Base-by-base conservation (phyloP, 1,284 basidiomycete genomes). In the Trichosporon asahii region DNA sequence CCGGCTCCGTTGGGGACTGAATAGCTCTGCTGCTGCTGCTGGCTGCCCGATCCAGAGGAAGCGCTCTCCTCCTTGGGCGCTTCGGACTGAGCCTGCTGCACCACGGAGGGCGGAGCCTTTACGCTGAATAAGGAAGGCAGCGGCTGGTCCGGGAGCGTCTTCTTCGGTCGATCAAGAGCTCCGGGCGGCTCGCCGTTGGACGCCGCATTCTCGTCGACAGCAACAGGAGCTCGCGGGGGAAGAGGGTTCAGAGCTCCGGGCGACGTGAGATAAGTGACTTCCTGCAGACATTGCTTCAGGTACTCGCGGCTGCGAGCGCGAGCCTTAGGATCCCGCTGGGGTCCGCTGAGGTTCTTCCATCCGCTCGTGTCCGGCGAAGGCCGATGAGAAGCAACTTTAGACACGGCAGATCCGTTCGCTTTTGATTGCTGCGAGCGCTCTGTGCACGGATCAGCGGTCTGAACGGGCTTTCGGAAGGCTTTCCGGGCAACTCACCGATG, bases 201-300 rank as follows among this genome's bases (percentile, higher is more conserved):
- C 14, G 70, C 63, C 14, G 53, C 31, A 15, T 69, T 60, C 12
- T 72, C 73, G 15, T 77, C 76, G 33, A 82, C 44, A 4, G 70
- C 70, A 65, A 84, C 70, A 1, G 80, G 86, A 0, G 93, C 90
- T 71, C 92, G 89, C 70, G 93, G 91, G 0, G 94, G 93, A 40
- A 99, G 87, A 44, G 96, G 97, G 81, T 99, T 99, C 86, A 99
- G 90, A 3, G 96, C 95, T 80, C 96, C 92, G 0, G 94, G 90
- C 1, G 95, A 98, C 0, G 96, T 99, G 66, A 99, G 86, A 82
- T 99, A 99, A 8, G 94, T 93, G 76, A 99, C 94, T 86, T 99
- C 96, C 85, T 98, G 96, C 44, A 99, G 86, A 84, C 97, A 94
- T 89, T 99, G 96, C 84, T 99, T 98, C 76, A 99, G 88, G 83